phyloP scores from a whole-genome alignment of 2,329 filamentous ascomycete species.

The Fusarium cyanostomum region DNA sequence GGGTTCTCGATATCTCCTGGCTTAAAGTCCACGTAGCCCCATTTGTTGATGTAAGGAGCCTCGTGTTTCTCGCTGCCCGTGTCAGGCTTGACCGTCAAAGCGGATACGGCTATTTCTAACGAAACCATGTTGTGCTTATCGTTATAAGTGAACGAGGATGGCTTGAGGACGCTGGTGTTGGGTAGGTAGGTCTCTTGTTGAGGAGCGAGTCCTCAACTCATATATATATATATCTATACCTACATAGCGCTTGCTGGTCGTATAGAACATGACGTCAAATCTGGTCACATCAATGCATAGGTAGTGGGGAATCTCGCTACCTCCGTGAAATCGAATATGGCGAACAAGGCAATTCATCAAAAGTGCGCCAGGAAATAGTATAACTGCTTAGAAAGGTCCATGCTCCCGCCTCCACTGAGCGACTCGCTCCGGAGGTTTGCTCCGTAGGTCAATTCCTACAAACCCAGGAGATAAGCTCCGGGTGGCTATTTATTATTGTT shows the following conservation, averaged over 20 bases:
- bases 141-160: neutral
- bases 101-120: neutral
- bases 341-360: too few species aligned
- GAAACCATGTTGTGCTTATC: neutral
- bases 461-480: neutral
- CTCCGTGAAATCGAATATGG: too few species aligned
- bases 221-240: constrained; percentile 7
- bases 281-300: too few species aligned
- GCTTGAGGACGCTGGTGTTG: neutral
- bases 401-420: neutral
- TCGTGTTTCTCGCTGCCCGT: constrained; percentile 13
- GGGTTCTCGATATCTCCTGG: constrained; percentile 62
- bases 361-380: neutral
- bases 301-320: too few species aligned
- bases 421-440: constrained; percentile 17
- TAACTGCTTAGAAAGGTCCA: neutral
- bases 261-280: too few species aligned
- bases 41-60: constrained; percentile 56
- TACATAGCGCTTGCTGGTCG: neutral
- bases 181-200: neutral
- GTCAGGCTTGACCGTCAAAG: constrained; percentile 10
- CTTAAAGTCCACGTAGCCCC: constrained; percentile 62
- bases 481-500: neutral
- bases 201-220: neutral
- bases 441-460: constrained; percentile 1